Evolutionary conservation across 2,329 filamentous ascomycete species (phyloP), one percentile per base, ranked within the genome.

Genomic region (Ophiognomonia clavigignenti-juglandacearum): DNA sequence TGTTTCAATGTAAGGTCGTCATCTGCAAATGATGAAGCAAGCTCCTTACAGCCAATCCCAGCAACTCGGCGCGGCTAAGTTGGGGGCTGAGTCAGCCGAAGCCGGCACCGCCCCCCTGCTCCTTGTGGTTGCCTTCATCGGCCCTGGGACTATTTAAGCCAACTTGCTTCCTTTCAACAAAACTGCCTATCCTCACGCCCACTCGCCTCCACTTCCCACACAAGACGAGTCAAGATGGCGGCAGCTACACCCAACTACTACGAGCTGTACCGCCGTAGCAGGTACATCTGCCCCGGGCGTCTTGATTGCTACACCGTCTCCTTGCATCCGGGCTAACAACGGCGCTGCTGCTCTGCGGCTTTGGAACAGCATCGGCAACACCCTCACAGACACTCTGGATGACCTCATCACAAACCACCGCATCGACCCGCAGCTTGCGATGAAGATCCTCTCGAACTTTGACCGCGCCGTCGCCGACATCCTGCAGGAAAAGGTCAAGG

Each of bases 211-310:
- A n/a, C n/a, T n/a, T n/a, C n/a, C n/a, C n/a, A n/a, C n/a, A n/a
- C n/a, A 56, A 35, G 41, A n/a, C 49, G 22, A 56, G 53, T 45
- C 55, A 65, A 54, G 54, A 78, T 78, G 69, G 71, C 77, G 48
- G 67, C 71, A 39, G 69, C 65, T 52, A 68, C 66, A 53, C 76
- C 80, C 65, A 77, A 77, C 27, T 84, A 78, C 74, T 98, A 97
- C 70, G 93, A 98, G 80, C 84, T 98, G 63, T 98, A 98, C 70
- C 88, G 93, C 61, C 86, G 91, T 74, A 96, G 90, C 82, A 97
- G 92, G 93, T 97, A 88, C 68, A 69, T 50, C 55, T 53, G 18
- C 35, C 45, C 54, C 20, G 35, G 38, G 43, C 36, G 39, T 19
- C 39, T 43, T 42, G 32, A n/a, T 22, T 47, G 39, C 41, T 49